Base-by-base conservation (phyloP, 2,329 filamentous ascomycete genomes). In the Corynespora cassiicola region DNA sequence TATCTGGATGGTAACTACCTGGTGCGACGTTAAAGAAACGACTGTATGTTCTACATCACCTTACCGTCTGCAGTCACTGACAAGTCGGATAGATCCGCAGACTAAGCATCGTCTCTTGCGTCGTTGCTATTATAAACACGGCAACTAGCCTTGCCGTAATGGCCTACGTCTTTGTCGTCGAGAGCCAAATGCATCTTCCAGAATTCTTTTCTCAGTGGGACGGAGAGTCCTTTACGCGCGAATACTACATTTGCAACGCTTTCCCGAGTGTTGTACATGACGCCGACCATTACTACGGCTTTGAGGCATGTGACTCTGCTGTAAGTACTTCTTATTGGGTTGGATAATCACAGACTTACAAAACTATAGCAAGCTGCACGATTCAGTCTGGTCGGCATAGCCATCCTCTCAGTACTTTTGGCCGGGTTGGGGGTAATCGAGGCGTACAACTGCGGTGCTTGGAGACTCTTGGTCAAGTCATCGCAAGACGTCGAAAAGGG, bases 201-300 rank as follows among this genome's bases (percentile, higher is more conserved):
- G 22, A 40, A 3, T 20, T 12, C 5, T 38, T 36, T 10, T 14
- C 16, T 9, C 6, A 37, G 4, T 52, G 45, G 45, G 8, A 14
- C 6, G 16, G 43, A 8, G 10, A 18, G 7, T 20, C 11, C 2
- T 49, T 50, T 25, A 50, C 43, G 8, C 22, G 39, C 7, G 50
- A 53, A 19, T 50, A 26, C 19, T 53, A 45, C 12, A 6, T 50
- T 6, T 53, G 50, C 18, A 25, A 39, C 3, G 47, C 42, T 7
- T 30, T 53, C 20, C 50, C 50, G 6, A 42, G 32, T 31, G 2
- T 39, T 5, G 31, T 47, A 9, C 7, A 11, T 1, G 17, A 47
- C 20, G 28, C 31, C 6, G 26, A 42, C 1, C 16, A 33, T 3
- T n/a, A 40, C 5, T 53, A 43, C 24, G 41, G 44, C 4, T 50